Evolutionary conservation across 139 green algal genomes (phyloP).

Genomic region (Picochlorum sp.): DNA sequence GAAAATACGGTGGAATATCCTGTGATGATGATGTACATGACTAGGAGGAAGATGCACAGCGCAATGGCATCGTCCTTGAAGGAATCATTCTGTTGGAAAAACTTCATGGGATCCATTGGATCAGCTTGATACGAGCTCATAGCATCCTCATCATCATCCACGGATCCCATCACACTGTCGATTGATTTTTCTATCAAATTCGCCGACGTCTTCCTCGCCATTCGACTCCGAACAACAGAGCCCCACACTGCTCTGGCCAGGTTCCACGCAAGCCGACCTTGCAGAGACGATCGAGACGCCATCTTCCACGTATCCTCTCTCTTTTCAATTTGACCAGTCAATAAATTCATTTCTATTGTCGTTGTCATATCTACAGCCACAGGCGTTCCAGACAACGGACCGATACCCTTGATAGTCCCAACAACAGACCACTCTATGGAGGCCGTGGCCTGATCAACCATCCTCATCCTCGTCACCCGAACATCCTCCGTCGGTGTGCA

Average conservation of each 20-base stretch:
- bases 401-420: constrained; percentile 19
- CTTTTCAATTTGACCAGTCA: constrained; percentile 52
- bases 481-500: constrained; percentile 9
- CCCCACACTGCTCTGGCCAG: constrained; percentile 5
- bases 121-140: constrained; percentile 7
- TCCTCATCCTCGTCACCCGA: constrained; percentile 32
- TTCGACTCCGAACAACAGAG: constrained; percentile 29
- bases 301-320: constrained; percentile 53
- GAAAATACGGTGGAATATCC: constrained; percentile 13
- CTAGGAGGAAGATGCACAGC: constrained; percentile 13
- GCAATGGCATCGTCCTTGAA: constrained; percentile 23
- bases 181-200: constrained; percentile 12
- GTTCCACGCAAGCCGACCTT: constrained; percentile 20
- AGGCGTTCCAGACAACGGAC: constrained; percentile 10
- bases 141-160: constrained; percentile 19
- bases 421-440: constrained; percentile 40
- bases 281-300: constrained; percentile 16
- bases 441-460: constrained; percentile 43
- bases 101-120: constrained; percentile 42
- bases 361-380: constrained; percentile 24
- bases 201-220: background rate
- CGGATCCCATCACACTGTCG: constrained; percentile 15
- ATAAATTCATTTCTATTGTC: constrained; percentile 48
- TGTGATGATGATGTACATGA: constrained; percentile 26
- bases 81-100: constrained; percentile 43